These are phyloP conservation scores for Candida coquimbonensis DNA, from an alignment of 805 yeast genomes.

Conservation along the genomic window DNA sequence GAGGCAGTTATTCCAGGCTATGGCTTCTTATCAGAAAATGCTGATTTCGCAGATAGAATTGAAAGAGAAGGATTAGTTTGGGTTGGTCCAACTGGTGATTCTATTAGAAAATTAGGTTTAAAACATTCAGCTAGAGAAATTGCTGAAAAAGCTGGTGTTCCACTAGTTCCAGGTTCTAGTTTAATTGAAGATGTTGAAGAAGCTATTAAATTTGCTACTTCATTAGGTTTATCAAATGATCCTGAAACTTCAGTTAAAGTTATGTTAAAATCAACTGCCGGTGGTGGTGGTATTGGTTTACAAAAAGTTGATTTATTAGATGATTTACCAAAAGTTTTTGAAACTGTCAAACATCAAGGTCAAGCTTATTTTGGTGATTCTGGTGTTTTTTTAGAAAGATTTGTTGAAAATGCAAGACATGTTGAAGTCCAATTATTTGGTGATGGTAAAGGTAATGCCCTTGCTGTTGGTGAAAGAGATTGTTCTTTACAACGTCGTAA, in stretches of 20 bases:
- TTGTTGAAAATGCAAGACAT: conserved; percentile 92
- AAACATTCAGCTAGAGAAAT: conserved; percentile 96
- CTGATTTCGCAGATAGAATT: conserved; percentile 90
- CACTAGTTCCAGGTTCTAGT: conserved; percentile 96
- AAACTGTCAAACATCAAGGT: conserved; percentile 91
- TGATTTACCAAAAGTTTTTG: conserved; percentile 80
- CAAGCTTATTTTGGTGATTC: conserved; percentile 88
- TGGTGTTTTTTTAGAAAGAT: conserved; percentile 91
- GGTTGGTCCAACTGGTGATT: conserved; percentile 95
- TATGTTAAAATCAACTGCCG: conserved; percentile 97
- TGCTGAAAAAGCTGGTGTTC: conserved; percentile 87
- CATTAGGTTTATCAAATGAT: conserved; percentile 39
- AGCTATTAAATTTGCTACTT: conserved; percentile 68
- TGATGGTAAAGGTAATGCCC: conserved; percentile 88
- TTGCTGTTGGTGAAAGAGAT: conserved; percentile 95
- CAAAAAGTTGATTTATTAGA: conserved; percentile 82
- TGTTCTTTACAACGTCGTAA: conserved; percentile 96
- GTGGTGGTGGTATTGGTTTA: conserved; percentile 98
- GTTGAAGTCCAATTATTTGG: conserved; percentile 96
- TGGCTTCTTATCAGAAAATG: conserved; percentile 94
- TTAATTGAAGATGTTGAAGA: conserved; percentile 64
- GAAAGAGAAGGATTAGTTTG: conserved; percentile 76
- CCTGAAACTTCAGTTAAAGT: conserved; percentile 60
- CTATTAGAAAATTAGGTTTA: conserved; percentile 83
- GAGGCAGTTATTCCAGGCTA: conserved; percentile 98